Evolutionary conservation across 129 eudicot genomes (phyloP).

Genomic region (Escallonia herrerae): DNA sequence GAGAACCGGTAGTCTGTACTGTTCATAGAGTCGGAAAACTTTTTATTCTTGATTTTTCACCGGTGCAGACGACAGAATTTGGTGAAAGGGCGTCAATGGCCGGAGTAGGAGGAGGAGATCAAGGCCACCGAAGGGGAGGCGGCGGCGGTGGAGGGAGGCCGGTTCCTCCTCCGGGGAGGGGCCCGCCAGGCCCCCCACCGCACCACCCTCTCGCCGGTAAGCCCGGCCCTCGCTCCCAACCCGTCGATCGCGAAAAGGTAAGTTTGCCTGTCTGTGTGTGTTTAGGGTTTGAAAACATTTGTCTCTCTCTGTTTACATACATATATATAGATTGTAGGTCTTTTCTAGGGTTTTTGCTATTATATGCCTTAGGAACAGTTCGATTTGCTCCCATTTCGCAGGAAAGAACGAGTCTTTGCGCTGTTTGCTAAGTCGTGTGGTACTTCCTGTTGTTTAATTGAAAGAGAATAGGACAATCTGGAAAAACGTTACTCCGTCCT

Average conservation of each 20-base stretch:
- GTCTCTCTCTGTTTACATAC: too few species aligned
- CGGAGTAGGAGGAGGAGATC: constrained; percentile 24
- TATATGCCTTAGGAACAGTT: background rate
- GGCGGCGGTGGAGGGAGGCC: constrained; percentile 37
- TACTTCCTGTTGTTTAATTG: too few species aligned
- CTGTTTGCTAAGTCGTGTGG: too few species aligned
- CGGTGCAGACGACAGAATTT: background rate
- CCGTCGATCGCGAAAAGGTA: constrained; percentile 95
- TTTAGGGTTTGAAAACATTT: background rate
- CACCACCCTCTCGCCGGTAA: constrained; percentile 17
- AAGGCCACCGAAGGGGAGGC: constrained; percentile 45
- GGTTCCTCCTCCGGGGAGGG: constrained; percentile 39
- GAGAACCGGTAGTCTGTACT: too few species aligned
- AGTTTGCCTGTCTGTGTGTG: background rate
- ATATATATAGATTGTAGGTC: too few species aligned
- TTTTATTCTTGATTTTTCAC: background rate
- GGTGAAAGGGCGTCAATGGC: constrained; percentile 21
- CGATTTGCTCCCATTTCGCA: too few species aligned
- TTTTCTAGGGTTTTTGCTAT: too few species aligned
- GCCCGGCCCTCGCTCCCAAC: constrained; percentile 42
- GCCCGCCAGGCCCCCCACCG: constrained; percentile 54
- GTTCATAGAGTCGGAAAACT: background rate
- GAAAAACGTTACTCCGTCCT: too few species aligned
- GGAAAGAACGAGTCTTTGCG: too few species aligned
- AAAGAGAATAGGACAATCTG: too few species aligned